A percentile compares a stretch with the other conserved stretches of the same genome.
Evolutionary conservation across 768 basidiomycete species (phyloP).

Genomic region (Amanita fuliginea): DNA sequence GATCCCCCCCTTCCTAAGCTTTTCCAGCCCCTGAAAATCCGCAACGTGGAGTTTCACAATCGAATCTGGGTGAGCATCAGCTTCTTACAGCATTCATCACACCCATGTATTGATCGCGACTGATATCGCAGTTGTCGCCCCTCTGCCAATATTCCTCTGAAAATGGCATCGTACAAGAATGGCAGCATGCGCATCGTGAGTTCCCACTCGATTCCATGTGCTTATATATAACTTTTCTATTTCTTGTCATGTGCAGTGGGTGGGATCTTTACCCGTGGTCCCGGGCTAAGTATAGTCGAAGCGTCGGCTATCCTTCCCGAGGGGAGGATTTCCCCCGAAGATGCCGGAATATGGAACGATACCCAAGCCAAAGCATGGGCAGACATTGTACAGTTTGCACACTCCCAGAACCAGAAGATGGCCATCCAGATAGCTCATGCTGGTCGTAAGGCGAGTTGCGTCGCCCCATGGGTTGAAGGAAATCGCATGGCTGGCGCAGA

Average conservation of each 20-base stretch:
- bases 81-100: neutral
- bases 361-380: conserved; percentile 35
- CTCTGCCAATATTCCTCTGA: conserved; percentile 52
- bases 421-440: conserved; percentile 71
- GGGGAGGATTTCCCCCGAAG: conserved; percentile 59
- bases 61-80: conserved; percentile 35
- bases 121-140: conserved; percentile 31
- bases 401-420: conserved; percentile 57
- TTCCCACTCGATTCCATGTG: conserved; percentile 16
- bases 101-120: neutral
- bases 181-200: conserved; percentile 54
- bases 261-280: conserved; percentile 39
- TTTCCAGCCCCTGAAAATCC: conserved; percentile 46
- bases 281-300: conserved; percentile 53
- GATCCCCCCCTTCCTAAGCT: conserved; percentile 14
- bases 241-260: conserved; percentile 22
- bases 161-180: conserved; percentile 38
- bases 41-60: conserved; percentile 42
- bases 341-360: conserved; percentile 55
- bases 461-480: conserved; percentile 48
- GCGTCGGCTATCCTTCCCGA: conserved; percentile 52
- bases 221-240: conserved; percentile 10
- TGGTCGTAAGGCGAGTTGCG: conserved; percentile 61
- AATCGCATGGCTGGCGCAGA: conserved; percentile 22
- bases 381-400: conserved; percentile 58